These are phyloP conservation scores for Ceratobasidium sp. DNA, from an alignment of 1,284 basidiomycete species.

Conservation along the genomic window DNA sequence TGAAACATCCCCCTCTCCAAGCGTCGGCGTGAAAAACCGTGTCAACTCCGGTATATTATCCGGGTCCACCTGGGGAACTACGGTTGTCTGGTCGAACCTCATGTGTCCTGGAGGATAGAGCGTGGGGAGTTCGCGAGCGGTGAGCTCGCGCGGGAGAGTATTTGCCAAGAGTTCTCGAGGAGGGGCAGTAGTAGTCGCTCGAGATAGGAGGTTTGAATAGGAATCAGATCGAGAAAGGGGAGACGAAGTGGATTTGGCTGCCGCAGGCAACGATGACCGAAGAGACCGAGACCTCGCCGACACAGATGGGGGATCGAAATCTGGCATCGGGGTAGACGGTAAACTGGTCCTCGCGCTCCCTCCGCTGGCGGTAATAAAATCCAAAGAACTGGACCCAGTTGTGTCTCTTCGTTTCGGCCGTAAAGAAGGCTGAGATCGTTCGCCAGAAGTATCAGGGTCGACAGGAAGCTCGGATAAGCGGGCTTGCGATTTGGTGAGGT, in stretches of 20 bases:
- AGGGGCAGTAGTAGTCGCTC: slow-evolving; percentile 15
- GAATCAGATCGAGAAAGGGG: slow-evolving; percentile 11
- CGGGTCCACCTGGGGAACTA: slow-evolving; percentile 20
- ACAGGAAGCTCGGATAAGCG: slow-evolving; percentile 12
- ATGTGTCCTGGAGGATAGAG: slow-evolving; percentile 32
- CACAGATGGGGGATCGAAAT: slow-evolving; percentile 14
- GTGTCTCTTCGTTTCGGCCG: slow-evolving; percentile 7
- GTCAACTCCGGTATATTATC: slow-evolving; percentile 39
- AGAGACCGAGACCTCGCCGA: not conserved
- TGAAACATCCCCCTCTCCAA: slow-evolving; percentile 18
- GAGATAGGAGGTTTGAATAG: slow-evolving; percentile 15
- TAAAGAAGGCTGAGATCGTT: not conserved
- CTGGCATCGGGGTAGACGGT: not conserved
- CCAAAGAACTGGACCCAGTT: slow-evolving; percentile 29
- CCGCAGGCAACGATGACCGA: not conserved
- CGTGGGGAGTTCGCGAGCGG: slow-evolving; percentile 29
- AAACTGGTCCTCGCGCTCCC: not conserved
- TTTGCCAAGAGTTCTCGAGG: not conserved
- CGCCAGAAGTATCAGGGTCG: not conserved
- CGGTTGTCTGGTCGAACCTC: slow-evolving; percentile 32
- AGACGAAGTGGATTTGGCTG: not conserved
- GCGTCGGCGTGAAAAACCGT: slow-evolving; percentile 24
- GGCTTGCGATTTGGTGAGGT: slow-evolving; percentile 32
- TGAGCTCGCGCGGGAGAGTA: not conserved
- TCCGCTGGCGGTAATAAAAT: slow-evolving; percentile 31